A percentile compares a stretch with the other conserved stretches of the same genome.
Conservation (phyloP, 768 basidiomycete species). For the Pleurotus ostreatus region DNA sequence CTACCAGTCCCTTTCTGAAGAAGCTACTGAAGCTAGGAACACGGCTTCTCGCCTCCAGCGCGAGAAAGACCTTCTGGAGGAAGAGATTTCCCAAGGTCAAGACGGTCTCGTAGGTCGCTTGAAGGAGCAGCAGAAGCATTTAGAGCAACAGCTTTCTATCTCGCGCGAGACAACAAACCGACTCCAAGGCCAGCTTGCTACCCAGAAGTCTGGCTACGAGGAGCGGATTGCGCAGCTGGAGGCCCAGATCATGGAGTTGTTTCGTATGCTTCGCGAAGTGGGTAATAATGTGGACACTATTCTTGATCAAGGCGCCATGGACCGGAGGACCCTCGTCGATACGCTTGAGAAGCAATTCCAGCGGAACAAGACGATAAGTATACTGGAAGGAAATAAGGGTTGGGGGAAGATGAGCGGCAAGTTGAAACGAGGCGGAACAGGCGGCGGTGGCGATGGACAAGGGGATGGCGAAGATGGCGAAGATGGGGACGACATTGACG, state of each 20-base stretch:
- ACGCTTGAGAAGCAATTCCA: conserved; percentile 80
- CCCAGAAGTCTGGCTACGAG: conserved; percentile 77
- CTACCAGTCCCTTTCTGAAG: conserved; percentile 72
- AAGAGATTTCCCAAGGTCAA: conserved; percentile 74
- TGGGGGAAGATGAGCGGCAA: conserved; percentile 23
- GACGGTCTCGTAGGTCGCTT: conserved; percentile 84
- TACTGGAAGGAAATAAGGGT: conserved; percentile 68
- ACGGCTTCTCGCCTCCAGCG: conserved; percentile 62
- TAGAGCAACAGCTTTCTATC: conserved; percentile 75
- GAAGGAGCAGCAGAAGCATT: conserved; percentile 60
- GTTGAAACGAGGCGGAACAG: conserved; percentile 16
- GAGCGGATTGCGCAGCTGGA: conserved; percentile 87
- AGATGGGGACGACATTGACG: conserved; percentile 48
- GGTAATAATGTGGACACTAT: conserved; percentile 75
- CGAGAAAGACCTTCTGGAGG: conserved; percentile 81
- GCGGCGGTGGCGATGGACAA: neutral
- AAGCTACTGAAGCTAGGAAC: conserved; percentile 65
- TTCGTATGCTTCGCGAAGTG: conserved; percentile 88
- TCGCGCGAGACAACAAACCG: conserved; percentile 76
- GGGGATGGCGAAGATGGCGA: conserved; percentile 28
- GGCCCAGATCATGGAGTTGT: conserved; percentile 89
- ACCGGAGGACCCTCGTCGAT: conserved; percentile 77
- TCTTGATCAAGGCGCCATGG: conserved; percentile 66
- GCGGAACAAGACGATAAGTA: conserved; percentile 78
- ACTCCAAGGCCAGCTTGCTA: conserved; percentile 72